Evolutionary conservation across 2,329 filamentous ascomycete genomes (phyloP).

Genomic region (Epichloe baconii): DNA sequence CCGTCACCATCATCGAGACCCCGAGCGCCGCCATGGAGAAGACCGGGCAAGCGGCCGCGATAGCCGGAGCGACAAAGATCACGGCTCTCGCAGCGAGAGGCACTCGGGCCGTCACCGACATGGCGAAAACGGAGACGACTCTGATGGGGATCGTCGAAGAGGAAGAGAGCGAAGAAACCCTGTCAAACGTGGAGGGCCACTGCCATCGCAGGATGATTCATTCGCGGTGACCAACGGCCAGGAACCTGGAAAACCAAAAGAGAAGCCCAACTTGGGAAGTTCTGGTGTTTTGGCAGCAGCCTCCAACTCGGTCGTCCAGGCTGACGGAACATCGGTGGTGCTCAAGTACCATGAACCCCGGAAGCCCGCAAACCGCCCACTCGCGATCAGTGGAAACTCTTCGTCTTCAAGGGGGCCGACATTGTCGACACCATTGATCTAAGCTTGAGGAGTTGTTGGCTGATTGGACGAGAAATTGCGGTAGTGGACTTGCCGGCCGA

Average conservation of each 20-base stretch:
- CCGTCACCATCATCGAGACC: conserved; percentile 11
- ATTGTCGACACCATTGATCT: conserved; percentile 74
- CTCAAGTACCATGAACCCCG: conserved; percentile 97
- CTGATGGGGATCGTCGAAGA: conserved; percentile 12
- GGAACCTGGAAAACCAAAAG: conserved; percentile 48
- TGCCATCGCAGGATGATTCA: conserved; percentile 47
- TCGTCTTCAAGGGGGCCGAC: conserved; percentile 77
- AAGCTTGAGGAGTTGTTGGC: conserved; percentile 69
- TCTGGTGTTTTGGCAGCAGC: conserved; percentile 78
- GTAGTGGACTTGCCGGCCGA: conserved; percentile 77
- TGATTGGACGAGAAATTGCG: conserved; percentile 66
- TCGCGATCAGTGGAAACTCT: conserved; percentile 74
- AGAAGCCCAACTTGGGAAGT: conserved; percentile 75
- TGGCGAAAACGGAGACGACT: conserved; percentile 8
- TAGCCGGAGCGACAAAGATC: conserved; percentile 11
- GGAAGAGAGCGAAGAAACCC: conserved; percentile 8
- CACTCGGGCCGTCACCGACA: conserved; percentile 14
- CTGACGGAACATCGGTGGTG: conserved; percentile 59
- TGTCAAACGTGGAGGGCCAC: conserved; percentile 29
- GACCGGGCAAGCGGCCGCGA: conserved; percentile 9
- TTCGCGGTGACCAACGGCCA: conserved; percentile 41
- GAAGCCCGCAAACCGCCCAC: conserved; percentile 75
- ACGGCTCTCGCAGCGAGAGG: conserved; percentile 21
- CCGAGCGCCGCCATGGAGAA: conserved; percentile 12
- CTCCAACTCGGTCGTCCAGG: conserved; percentile 63